Base-by-base conservation (phyloP, 2,329 filamentous ascomycete species). In the Hymenoscyphus scutula region DNA sequence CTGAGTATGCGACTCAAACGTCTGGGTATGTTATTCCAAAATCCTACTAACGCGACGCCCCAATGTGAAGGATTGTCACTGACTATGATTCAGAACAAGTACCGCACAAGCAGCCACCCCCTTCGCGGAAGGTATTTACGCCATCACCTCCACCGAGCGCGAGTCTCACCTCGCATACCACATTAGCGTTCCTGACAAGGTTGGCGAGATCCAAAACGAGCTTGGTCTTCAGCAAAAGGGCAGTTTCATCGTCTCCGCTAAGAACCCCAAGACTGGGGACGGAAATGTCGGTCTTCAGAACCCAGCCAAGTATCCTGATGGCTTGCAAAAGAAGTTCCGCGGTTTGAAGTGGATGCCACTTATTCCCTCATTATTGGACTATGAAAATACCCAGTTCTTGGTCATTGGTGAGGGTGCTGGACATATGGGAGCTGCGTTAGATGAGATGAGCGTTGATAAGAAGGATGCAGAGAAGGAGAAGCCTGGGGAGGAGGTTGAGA, bases 81-180 rank as follows among this genome's bases (percentile, higher is more conserved):
- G 51, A 11, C 8, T 58, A 25, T 8, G 45, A 45, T 38, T 10
- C 55, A 84, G 83, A 15, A 84, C 90, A 54, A 69, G 65, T 13
- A 86, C 89, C 58, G 82, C 80, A 0, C 87, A 90, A 0, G 85
- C 89, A 1, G 88, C 90, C 1, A 88, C 84, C 0, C 90, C 90
- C 0, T 81, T 92, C n/a, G 92, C 87, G 0, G 92, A 96, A 74
- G 93, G 92, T 0, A 86, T 96, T 0, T 97, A 97, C 70, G 89
- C 89, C 0, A 87, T 97, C 59, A 91, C 89, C 0, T 85, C 83
- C 2, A 91, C 88, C 0, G 86, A 86, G 1, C 80, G 87, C 0
- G 84, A 89, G 56, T 90, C 87, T 1, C 92, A 96, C 69, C 79
- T 97, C 8, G 89, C 84, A 0, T 97, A 97, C 71, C 83, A 92